Base-by-base conservation (phyloP, 1,284 basidiomycete genomes). In the Naganishia liquefaciens region DNA sequence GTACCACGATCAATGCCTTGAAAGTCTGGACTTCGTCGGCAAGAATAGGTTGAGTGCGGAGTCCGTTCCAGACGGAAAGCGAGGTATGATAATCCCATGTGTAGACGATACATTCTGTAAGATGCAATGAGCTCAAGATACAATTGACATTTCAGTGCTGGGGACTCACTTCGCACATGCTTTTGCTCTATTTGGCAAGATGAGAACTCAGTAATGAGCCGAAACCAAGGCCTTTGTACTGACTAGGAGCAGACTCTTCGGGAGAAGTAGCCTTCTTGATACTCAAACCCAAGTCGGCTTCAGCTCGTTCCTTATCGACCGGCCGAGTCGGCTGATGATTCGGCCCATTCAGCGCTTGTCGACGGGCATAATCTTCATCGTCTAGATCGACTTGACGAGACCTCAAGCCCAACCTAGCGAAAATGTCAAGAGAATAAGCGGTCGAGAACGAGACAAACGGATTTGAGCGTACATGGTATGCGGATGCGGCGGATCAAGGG, bases 51-150 rank as follows among this genome's bases (percentile, higher is more conserved):
- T 95, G 93, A 4, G 96, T 94, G 51, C 93, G 85, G 17, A 97
- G 83, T 28, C 91, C 92, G 71, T 90, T 93, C 94, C 94, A 97
- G 75, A 97, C 94, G 7, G 93, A 93, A 72, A 91, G 87, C 43
- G 93, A 95, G n/a, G 91, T 90, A 75, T 95, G 93, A 75, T 96
- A 96, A 78, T 97, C 93, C 93, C 93, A 96, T 17, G 93, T 96
- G 79, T 93, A 97, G 39, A 97, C 91, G 76, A 97, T 95, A 72
- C 90, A 92, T 82, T 95, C 93, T 96, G 76, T 44, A 37, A 44
- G 37, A 33, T 42, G 50, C 39, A n/a, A 42, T 49, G 25, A 30
- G 21, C 30, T 50, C 4, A 11, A 42, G 33, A 10, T 44, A 23
- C 15, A 21, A 11, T 33, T 21, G 54, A 25, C 47, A 37, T 15